Percentiles rank a stretch among this genome's conserved stretches.
phyloP scores from a whole-genome alignment of 2,329 filamentous ascomycete species.

The Neopestalotiopsis sp. region DNA sequence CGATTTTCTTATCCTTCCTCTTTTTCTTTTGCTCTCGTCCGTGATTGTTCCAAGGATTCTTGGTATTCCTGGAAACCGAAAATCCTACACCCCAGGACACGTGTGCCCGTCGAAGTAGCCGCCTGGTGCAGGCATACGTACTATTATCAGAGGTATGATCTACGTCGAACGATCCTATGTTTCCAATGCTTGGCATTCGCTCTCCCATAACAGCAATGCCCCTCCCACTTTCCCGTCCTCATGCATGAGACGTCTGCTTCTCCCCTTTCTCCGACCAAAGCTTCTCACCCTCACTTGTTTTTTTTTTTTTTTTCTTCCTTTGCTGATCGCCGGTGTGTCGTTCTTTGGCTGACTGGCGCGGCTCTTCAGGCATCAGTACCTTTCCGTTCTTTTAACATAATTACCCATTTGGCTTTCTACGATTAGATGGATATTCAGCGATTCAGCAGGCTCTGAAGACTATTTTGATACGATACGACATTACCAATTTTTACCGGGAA shows the following conservation, averaged over 20 bases:
- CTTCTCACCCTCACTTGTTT: conserved; percentile 22
- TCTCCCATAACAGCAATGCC: conserved; percentile 18
- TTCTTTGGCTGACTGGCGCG: conserved; percentile 41
- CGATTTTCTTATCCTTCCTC: conserved; percentile 2
- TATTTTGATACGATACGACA: conserved; percentile 25
- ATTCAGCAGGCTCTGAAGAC: conserved; percentile 64
- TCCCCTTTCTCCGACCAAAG: conserved; percentile 20
- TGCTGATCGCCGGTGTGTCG: conserved; percentile 35
- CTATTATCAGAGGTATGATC: conserved; percentile 20
- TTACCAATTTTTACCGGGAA: conserved; percentile 16
- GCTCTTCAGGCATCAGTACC: conserved; percentile 41
- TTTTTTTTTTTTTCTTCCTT: conserved; percentile 16
- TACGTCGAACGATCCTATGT: conserved; percentile 20
- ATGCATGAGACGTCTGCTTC: conserved; percentile 14
- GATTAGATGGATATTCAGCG: conserved; percentile 40
- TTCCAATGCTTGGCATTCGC: conserved; percentile 21
- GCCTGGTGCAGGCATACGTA: conserved; percentile 23
- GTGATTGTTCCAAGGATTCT: background rate
- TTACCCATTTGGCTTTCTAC: conserved; percentile 32
- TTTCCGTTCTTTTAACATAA: conserved; percentile 35
- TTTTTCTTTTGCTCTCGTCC: conserved; percentile 8
- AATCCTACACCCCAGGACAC: background rate
- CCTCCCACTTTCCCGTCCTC: conserved; percentile 15
- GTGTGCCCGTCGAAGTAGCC: conserved; percentile 21
- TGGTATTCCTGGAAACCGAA: conserved; percentile 14